These are phyloP conservation scores for Chalciporus sp. DNA, from an alignment of 1,284 basidiomycete genomes.

Conservation along the genomic window DNA sequence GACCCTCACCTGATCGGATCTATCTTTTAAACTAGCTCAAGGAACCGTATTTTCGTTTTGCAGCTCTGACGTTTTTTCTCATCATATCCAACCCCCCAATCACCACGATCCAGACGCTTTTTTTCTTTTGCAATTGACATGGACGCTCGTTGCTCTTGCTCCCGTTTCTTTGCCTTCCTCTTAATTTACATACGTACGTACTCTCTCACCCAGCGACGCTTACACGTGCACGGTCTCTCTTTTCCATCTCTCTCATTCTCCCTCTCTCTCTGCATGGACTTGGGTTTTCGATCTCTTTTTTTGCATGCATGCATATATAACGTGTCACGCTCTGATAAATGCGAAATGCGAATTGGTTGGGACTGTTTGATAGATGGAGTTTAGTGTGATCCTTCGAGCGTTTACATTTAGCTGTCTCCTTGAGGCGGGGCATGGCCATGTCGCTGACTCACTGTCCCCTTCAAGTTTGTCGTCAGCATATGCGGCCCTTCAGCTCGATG, in stretches of 20 bases:
- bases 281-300: background rate
- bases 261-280: constrained; percentile 17
- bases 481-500: background rate
- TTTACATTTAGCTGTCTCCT: too few relatives aligned
- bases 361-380: too few relatives aligned
- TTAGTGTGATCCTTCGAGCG: too few relatives aligned
- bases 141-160: constrained; percentile 15
- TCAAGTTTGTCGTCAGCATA: too few relatives aligned
- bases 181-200: background rate
- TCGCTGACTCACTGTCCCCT: too few relatives aligned
- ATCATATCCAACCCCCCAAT: too few relatives aligned
- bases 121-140: background rate
- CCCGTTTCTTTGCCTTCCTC: background rate
- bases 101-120: background rate
- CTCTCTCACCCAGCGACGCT: background rate
- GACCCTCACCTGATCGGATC: constrained; percentile 20
- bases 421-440: too few relatives aligned
- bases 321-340: too few relatives aligned
- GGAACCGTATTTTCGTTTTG: constrained; percentile 8
- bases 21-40: constrained; percentile 21
- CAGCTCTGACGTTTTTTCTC: background rate
- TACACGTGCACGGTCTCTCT: constrained; percentile 2
- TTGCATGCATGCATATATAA: too few relatives aligned
- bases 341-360: too few relatives aligned
- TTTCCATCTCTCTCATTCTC: background rate